Percentiles rank a stretch among this genome's conserved stretches.
Conservation (phyloP, 805 yeast genomes). For the Ogataea trehalophila region DNA sequence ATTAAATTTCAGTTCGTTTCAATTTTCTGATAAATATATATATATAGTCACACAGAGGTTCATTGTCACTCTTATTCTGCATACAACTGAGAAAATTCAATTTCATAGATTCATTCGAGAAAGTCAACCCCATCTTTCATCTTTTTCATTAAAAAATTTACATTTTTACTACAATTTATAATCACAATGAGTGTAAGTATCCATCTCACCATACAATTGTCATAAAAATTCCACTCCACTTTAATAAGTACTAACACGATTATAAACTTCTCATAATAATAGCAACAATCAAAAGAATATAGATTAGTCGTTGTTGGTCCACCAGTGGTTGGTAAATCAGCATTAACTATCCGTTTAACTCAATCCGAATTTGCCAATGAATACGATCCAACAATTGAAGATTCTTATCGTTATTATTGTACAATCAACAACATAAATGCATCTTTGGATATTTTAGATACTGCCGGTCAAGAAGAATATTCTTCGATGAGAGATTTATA, state of each 20-base stretch:
- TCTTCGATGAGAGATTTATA: constrained; percentile 91
- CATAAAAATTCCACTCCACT: background rate
- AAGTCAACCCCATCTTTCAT: too few species aligned
- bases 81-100: too few species aligned
- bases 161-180: too few species aligned
- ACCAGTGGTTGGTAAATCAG: constrained; percentile 98
- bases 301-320: constrained; percentile 97
- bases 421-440: constrained; percentile 75
- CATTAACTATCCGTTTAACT: constrained; percentile 89
- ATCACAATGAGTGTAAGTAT: too few species aligned
- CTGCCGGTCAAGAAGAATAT: constrained; percentile 98
- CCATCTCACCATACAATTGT: too few species aligned
- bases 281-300: constrained; percentile 50
- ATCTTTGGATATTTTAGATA: constrained; percentile 83
- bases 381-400: constrained; percentile 97
- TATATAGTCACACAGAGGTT: too few species aligned
- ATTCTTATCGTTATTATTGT: constrained; percentile 83
- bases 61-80: too few species aligned
- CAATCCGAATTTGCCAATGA: constrained; percentile 96
- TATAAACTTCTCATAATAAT: background rate
- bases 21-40: too few species aligned
- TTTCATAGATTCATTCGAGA: too few species aligned
- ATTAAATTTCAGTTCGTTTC: too few species aligned
- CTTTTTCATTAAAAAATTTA: too few species aligned
- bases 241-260: background rate